These are phyloP conservation scores for Tylopilus sp. DNA, from an alignment of 1,284 basidiomycete species.

Conservation along the genomic window DNA sequence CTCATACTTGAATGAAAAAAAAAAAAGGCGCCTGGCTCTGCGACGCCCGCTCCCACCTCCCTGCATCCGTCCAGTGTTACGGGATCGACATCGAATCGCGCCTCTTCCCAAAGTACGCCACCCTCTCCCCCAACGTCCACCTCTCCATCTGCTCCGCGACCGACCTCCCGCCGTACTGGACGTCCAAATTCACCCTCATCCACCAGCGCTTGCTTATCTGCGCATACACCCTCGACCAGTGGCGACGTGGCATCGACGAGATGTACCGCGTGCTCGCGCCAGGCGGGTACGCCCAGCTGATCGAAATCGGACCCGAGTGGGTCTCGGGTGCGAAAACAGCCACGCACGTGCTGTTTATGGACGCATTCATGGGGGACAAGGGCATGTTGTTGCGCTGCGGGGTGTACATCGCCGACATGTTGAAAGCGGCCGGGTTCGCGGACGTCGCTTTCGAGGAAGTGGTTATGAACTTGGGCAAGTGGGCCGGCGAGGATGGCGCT, in stretches of 20 bases:
- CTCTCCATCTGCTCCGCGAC: conserved; percentile 18
- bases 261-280: conserved; percentile 32
- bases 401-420: conserved; percentile 19
- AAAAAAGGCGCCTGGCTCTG: conserved; percentile 23
- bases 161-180: conserved; percentile 24
- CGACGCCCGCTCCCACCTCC: conserved; percentile 13
- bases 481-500: conserved; percentile 22
- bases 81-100: conserved; percentile 23
- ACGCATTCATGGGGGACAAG: conserved; percentile 12
- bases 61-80: conserved; percentile 19
- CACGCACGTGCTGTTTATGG: conserved; percentile 11
- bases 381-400: conserved; percentile 12
- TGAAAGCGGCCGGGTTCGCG: conserved; percentile 20
- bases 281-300: conserved; percentile 30
- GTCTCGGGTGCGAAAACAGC: conserved; percentile 19
- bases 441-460: conserved; percentile 15
- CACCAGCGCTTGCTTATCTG: conserved; percentile 34
- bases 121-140: conserved; percentile 16
- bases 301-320: conserved; percentile 25
- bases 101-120: conserved; percentile 12
- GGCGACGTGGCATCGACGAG: conserved; percentile 25
- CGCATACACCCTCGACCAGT: conserved; percentile 28
- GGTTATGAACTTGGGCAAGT: conserved; percentile 15
- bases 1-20: background rate
- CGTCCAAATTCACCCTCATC: conserved; percentile 28